Percentiles rank a stretch among this genome's conserved stretches.
These are phyloP conservation scores for Termitomyces sp. DNA, from an alignment of 768 basidiomycete species.

Conservation along the genomic window DNA sequence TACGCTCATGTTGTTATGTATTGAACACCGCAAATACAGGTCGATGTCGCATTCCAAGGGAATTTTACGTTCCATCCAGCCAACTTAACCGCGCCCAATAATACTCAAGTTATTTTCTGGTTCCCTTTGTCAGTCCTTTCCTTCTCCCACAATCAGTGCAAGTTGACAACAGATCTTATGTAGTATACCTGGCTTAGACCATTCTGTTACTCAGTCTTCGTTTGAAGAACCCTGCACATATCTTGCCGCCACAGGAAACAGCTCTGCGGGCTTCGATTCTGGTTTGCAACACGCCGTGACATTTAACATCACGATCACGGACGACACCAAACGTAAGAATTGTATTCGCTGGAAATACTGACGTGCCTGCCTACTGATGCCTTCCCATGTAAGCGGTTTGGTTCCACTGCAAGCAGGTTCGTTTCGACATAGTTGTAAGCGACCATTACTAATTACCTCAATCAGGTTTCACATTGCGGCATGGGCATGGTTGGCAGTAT, in stretches of 20 bases:
- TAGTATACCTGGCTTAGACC: constrained; percentile 34
- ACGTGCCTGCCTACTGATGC: neutral
- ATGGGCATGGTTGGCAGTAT: constrained; percentile 52
- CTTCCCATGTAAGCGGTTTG: constrained; percentile 44
- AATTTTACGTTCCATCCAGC: constrained; percentile 42
- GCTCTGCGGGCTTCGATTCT: constrained; percentile 52
- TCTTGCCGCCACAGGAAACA: constrained; percentile 37
- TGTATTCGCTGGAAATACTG: neutral
- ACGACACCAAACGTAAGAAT: constrained; percentile 43
- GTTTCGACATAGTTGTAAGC: neutral
- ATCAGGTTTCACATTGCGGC: constrained; percentile 42
- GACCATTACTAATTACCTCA: neutral
- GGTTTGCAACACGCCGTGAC: constrained; percentile 37
- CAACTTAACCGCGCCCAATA: constrained; percentile 46
- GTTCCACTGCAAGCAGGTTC: constrained; percentile 52
- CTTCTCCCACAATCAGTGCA: neutral
- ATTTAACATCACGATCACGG: constrained; percentile 49
- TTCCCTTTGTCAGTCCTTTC: constrained; percentile 43
- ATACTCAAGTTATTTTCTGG: constrained; percentile 53
- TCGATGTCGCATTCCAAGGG: constrained; percentile 41
- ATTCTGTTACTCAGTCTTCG: constrained; percentile 58
- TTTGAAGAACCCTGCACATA: constrained; percentile 53
- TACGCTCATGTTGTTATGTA: neutral
- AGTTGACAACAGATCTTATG: constrained; percentile 19
- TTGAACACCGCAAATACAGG: constrained; percentile 25